Base-by-base conservation (phyloP, 495 filamentous ascomycete genomes). In the Filosporella fistucella region DNA sequence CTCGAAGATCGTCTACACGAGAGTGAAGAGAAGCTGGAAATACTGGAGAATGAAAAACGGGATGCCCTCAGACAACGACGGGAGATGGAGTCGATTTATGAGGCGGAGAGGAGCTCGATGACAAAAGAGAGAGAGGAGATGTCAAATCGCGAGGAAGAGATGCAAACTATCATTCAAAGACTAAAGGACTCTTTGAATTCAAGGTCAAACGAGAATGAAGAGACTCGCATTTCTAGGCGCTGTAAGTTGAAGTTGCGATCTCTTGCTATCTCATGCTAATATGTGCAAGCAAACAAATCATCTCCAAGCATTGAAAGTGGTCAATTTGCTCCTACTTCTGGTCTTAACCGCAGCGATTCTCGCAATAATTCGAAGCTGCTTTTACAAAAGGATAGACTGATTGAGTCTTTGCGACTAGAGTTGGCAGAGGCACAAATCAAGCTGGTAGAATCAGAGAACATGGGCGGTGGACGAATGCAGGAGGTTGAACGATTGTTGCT, bases 351-450 rank as follows among this genome's bases (percentile, higher is more conserved):
- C 33, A 88, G 82, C 70, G 80, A 89, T 54, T 88, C 91, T 22
- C 78, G 84, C 39, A 91, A 88, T 54, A 91, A 86, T 59, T 90
- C 88, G 11, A 93, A 88, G 56, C 70, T 96, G 21, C 69, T 96
- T 17, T 72, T 91, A 52, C 90, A 96, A 65, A 98, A 97, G 66
- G 91, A 97, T 66, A 94, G 90, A 61, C 63, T 98, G 45, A 96
- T 98, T 55, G 91, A 98, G 60, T 89, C 84, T 2, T 72, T 98
- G 45, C 77, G 91, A 39, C 76, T 96, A 9, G 91, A 98, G 62
- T 75, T 98, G 18, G 91, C 93, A 21, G 93, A 96, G 59, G 84
- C 86, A 13, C 91, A 98, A 63, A 94, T 96, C 65, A 95, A 95
- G 60, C 77, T 96, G 10, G 87, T 95, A 35, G 91, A 97, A 63